Base-by-base conservation (phyloP, 2,329 filamentous ascomycete species). In the Sporothrix globosa region DNA sequence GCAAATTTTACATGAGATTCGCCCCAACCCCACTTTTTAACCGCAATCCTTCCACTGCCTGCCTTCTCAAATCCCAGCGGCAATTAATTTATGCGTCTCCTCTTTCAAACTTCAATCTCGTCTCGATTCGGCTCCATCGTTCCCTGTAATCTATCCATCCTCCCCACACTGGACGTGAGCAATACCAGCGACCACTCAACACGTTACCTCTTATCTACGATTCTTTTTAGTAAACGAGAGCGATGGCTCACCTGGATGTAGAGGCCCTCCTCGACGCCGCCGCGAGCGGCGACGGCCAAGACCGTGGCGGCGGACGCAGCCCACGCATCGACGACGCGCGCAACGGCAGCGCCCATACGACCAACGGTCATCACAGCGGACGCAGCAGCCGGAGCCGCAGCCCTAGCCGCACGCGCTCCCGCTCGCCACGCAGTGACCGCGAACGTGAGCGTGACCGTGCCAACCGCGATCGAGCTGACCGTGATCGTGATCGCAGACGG, bases 201-300 rank as follows among this genome's bases (percentile, higher is more conserved):
- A 21, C 14, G 27, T 30, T 3, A 21, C 13, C 11, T 27, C 39
- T 24, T 24, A n/a, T 66, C 66, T 44, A 19, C 44, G 21, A 66
- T n/a, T 69, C 0, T 24, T 34, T 46, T 13, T 14, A 17, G 50
- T 17, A 77, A 73, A 34, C 46, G 9, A 54, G 46, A 30, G 44
- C 24, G 70, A 91, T 91, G 89, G 89, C 89, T 79, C 86, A 85
- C 80, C 83, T 90, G 75, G 93, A 97, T 78, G 92, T 97, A 76
- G 94, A 97, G 85, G 92, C 93, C 75, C 87, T 97, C 74, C 89
- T 97, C 75, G 93, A 97, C 81, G 92, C 91, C 67, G 92, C 92
- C 73, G 92, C 92, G 68, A 90, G 89, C 53, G 71, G 69, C 50
- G 70, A 61, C 78, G 11, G 84, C 83, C 72, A 82, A 2, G 48